These are phyloP conservation scores for Thielaviopsis populi DNA, from an alignment of 2,329 filamentous ascomycete genomes.

Conservation along the genomic window DNA sequence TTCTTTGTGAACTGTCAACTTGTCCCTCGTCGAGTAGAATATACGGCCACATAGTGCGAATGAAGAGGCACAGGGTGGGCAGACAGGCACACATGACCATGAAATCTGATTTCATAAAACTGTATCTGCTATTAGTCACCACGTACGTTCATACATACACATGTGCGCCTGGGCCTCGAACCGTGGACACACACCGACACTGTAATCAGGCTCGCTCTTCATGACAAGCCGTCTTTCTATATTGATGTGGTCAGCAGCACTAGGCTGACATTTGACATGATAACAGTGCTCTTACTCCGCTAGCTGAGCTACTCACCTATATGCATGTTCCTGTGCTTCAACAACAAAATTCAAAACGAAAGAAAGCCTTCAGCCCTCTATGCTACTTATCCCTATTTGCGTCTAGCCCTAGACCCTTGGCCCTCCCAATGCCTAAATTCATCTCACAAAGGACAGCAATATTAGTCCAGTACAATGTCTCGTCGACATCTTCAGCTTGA, in stretches of 20 bases:
- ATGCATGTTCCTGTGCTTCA: background rate
- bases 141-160: background rate
- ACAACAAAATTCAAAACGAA: no score
- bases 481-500: background rate
- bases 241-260: background rate
- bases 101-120: background rate
- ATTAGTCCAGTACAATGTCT: background rate
- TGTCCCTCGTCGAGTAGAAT: background rate
- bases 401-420: background rate
- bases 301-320: background rate
- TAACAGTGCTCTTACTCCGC: background rate
- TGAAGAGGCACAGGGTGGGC: background rate
- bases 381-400: background rate
- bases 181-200: background rate
- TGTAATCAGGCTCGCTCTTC: background rate
- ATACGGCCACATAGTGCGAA: background rate
- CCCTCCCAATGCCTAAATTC: background rate
- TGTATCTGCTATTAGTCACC: background rate
- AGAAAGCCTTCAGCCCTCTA: no score
- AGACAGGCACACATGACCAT: slow-evolving; percentile 4
- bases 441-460: background rate
- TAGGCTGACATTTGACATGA: background rate
- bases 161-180: background rate
- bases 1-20: background rate
- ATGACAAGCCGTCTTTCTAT: background rate